Evolutionary conservation across 257 asterid genomes (phyloP).

Genomic region (Solanum etuberosum): DNA sequence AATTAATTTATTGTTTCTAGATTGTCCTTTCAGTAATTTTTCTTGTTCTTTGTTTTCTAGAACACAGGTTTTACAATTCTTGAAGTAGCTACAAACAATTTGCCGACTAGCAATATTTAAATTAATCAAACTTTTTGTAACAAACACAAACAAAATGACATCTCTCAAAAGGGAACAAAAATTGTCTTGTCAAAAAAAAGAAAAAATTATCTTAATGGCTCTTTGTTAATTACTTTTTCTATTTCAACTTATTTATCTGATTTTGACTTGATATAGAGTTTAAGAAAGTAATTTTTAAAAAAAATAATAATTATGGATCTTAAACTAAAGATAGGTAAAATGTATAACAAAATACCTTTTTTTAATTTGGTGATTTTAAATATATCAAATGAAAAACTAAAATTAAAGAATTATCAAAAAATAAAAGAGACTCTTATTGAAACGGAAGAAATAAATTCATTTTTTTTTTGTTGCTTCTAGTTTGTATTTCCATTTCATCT

Average conservation of each 20-base stretch:
- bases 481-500: background rate
- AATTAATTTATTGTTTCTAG: background rate
- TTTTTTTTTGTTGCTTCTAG: background rate
- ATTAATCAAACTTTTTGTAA: background rate
- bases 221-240: background rate
- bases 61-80: background rate
- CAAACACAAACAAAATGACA: background rate
- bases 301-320: too few relatives aligned
- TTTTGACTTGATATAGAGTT: background rate
- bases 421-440: background rate
- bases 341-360: rapidly evolving
- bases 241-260: too few relatives aligned
- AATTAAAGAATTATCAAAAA: too few relatives aligned
- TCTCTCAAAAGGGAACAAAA: background rate
- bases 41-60: background rate
- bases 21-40: background rate
- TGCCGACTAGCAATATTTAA: background rate
- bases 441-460: background rate
- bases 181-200: background rate
- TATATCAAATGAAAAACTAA: background rate
- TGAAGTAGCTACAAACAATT: background rate
- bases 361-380: background rate
- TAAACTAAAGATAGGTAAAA: background rate
- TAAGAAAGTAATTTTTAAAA: background rate
- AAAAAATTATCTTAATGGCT: background rate